Conservation (phyloP, 345 rosid species). For the Sonneratia alba region DNA sequence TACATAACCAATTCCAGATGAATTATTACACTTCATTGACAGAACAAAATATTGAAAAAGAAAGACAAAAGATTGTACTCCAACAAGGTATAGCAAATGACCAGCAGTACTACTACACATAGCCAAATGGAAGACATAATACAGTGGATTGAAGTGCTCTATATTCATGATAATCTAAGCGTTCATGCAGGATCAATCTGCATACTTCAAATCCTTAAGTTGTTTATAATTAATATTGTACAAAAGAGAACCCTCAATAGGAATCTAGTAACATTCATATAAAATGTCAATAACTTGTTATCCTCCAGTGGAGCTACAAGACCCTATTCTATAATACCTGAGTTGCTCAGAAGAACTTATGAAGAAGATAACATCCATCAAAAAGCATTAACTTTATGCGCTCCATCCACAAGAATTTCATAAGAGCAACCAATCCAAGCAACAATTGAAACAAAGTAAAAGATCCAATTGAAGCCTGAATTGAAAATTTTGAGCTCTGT, state of each 20-base stretch:
- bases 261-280: too few relatives aligned
- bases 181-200: neutral
- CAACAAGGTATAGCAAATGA: neutral
- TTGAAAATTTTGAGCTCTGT: neutral
- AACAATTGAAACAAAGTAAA: neutral
- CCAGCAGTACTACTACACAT: neutral
- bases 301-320: neutral
- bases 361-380: neutral
- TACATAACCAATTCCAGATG: neutral
- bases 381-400: neutral
- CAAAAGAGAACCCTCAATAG: neutral
- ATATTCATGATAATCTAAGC: neutral
- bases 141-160: neutral
- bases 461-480: neutral
- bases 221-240: neutral
- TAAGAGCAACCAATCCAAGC: neutral
- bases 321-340: neutral
- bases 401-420: neutral
- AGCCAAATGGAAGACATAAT: neutral
- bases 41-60: neutral
- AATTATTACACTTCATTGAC: neutral
- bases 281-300: neutral
- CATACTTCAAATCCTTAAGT: neutral
- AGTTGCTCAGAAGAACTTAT: neutral
- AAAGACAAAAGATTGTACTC: neutral